Conservation (phyloP, 345 rosid species). For the Corymbia maculata region DNA sequence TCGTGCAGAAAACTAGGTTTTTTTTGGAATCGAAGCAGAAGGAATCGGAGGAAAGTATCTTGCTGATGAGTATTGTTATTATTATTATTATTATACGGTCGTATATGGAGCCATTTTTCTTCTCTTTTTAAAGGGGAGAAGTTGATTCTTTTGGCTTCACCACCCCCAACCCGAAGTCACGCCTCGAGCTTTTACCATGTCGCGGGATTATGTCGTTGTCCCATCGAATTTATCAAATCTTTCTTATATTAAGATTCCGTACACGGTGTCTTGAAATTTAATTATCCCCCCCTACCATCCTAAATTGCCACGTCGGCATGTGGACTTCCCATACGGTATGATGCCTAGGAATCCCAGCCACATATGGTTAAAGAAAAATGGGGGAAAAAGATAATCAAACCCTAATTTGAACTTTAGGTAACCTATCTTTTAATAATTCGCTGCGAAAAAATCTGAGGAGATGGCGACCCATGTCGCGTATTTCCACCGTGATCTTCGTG, state of each 20-base stretch:
- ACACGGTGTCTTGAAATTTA: background rate
- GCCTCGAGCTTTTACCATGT: background rate
- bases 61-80: background rate
- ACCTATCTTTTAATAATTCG: background rate
- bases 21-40: background rate
- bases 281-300: background rate
- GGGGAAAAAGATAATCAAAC: background rate
- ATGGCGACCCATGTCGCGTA: constrained; percentile 21
- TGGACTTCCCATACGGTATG: background rate
- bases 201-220: background rate
- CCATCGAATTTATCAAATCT: background rate
- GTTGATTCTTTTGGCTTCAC: background rate
- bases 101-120: background rate
- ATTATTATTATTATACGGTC: background rate
- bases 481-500: background rate
- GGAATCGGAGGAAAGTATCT: background rate
- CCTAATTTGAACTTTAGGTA: background rate
- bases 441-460: background rate
- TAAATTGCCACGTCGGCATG: background rate
- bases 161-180: background rate
- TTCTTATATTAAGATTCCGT: background rate
- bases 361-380: background rate
- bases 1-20: background rate
- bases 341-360: background rate
- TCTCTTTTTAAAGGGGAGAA: background rate